Base-by-base conservation (phyloP, 2,329 filamentous ascomycete genomes). In the Neocatenulostroma microsporum region DNA sequence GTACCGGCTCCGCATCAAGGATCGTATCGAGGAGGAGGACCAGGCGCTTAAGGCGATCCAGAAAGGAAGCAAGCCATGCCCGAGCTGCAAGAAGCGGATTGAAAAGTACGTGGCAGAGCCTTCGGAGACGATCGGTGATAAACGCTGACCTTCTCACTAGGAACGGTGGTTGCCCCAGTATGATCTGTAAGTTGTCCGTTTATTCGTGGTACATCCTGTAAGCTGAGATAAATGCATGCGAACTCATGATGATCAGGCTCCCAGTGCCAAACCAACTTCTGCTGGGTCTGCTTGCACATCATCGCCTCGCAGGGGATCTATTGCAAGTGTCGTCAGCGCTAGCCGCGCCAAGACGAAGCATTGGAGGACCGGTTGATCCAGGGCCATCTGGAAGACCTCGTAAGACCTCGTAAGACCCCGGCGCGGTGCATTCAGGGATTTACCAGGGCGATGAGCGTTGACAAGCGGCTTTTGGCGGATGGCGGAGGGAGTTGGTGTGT, bases 11-110 rank as follows among this genome's bases (percentile, higher is more conserved):
- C 45, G 51, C 3, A 45, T 42, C 34, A 50, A 51, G 21, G 41
- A 45, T 25, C 36, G 42, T 12, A 25, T 45, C n/a, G 43, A 51
- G 3, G 59, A 61, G 18, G 60, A 60, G 13, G 42, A 58, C 41
- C 26, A 32, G 32, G 39, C 43, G 4, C 25, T 51, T 14, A 34
- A 32, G 13, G 33, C 18, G 20, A 47, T 58, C 23, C 34, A 32
- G 23, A 41, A 41, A 24, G 32, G 41, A 2, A 46, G 50, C 3
- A 57, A 51, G 39, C 39, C 42, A 19, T 60, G 57, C 37, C 57
- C 57, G 2, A 33, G 37, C 8, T 60, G 57, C 41, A 32, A 34
- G 8, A 43, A 39, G 32, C 45, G 34, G 23, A 55, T 60, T 15
- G 40, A 58, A 43, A 58, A 58, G n/a, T n/a, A n/a, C n/a, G n/a